Evolutionary conservation across 164 flowering plant genomes (phyloP), one percentile per base, ranked within the genome.

Genomic region (Aristolochia fimbriata): DNA sequence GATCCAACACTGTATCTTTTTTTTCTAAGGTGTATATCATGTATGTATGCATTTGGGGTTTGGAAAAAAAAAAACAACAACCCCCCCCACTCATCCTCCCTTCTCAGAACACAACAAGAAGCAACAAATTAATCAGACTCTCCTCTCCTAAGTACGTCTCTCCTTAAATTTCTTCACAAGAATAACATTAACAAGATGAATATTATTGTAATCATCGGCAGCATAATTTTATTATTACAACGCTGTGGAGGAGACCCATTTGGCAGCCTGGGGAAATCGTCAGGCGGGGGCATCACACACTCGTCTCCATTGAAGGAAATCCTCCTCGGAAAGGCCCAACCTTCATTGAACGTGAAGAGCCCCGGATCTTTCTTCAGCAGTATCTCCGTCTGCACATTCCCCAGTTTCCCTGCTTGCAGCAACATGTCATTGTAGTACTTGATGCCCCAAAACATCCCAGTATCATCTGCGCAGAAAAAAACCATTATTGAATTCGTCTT

Each of bases 261-360:
- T 8, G 95, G 95, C 1, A 87, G 83, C 45, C 66, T 74, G 1
- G 89, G 96, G 58, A 72, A 87, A 0, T 77, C 60, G 67, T 80
- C 83, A 10, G 94, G 96, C 11, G 77, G 72, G 4, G 96, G 96
- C 85, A 86, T 81, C 4, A 88, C 91, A 64, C 93, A 88, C 10
- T 78, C 76, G 15, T 86, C 80, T 0, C 75, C 74, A 23, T 86
- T 86, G 63, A 86, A 88, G 0, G 73, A 64, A 12, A 86, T 76
- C 65, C 69, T 91, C 67, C 91, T 74, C 0, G 96, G 98, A 64
- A 88, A 91, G 8, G 74, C 83, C 88, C 88, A 85, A 20, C 96
- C 96, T 30, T 76, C 75, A 1, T 67, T 66, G 67, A 88, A 91
- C 0, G 83, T 82, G 70, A 88, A 88, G 4, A 61, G 41, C 13